Evolutionary conservation across 352 stramenopile genomes (phyloP), one percentile per base, ranked within the genome.

Genomic region (Halophytophthora batemanensis): DNA sequence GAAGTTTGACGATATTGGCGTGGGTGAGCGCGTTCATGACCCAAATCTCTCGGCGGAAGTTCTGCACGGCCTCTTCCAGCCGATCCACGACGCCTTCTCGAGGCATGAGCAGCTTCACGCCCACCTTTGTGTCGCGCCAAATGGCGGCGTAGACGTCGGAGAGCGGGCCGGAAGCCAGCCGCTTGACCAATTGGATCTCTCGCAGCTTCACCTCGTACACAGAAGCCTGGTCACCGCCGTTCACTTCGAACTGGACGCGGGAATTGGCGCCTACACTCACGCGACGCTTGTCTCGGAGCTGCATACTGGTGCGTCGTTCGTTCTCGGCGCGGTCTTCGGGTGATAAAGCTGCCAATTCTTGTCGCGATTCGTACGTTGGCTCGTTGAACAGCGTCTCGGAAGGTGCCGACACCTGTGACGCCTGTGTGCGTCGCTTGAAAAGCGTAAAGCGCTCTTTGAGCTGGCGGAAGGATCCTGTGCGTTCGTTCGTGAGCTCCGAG

Each of bases 141-240:
- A 88, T 73, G 7, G 76, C 81, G 6, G 81, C 81, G 54, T 91
- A 91, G 17, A 91, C 78, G 38, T 90, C 81, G 17, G 71, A 86
- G 15, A 89, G 61, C 4, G 78, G 77, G 0, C 81, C 78, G 10
- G 82, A 82, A 12, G 78, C 81, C n/a, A 91, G 55, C 3, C 79
- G 68, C 51, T 89, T 89, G 31, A 90, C 78, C 14, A 91, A 45
- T 22, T 79, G 71, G 51, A 91, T 78, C 53, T 91, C 81, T 10
- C 77, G 69, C 14, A 91, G 67, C 51, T 91, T 91, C 46, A 90
- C 73, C 49, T 91, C 81, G 49, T 91, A 91, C 40, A 91, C 81
- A 0, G 69, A 77, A 47, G 85, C 68, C 22, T 87, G 74, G 56
- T 88, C 72, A n/a, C 71, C 75, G n/a, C 70, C 75, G 4, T 4